Evolutionary conservation across 495 filamentous ascomycete species (phyloP).

Genomic region (Penicillium samsonianum): DNA sequence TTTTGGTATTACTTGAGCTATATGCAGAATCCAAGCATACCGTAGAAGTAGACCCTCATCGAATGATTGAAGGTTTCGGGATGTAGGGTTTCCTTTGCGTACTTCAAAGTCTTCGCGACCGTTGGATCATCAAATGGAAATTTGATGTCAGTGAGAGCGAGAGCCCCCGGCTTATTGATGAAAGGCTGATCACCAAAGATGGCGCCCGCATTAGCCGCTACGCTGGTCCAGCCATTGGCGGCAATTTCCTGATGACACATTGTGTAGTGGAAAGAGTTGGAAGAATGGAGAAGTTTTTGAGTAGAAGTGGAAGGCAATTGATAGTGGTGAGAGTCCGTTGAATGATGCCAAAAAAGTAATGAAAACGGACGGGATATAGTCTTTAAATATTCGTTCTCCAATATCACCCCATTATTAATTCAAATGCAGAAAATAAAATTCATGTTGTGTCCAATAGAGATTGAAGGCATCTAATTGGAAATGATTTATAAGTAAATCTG

Average conservation of each 20-base stretch:
- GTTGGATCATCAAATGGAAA: slow-evolving; percentile 29
- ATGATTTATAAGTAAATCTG: too few species aligned
- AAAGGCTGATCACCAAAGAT: slow-evolving; percentile 29
- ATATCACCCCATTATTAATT: neutral
- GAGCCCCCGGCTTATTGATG: slow-evolving; percentile 17
- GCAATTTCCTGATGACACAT: slow-evolving; percentile 31
- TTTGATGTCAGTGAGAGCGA: slow-evolving; percentile 23
- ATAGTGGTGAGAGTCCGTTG: neutral
- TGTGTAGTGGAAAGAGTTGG: neutral
- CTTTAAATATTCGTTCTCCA: neutral
- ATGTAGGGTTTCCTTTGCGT: slow-evolving; percentile 25
- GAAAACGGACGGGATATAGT: neutral
- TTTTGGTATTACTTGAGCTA: too few species aligned
- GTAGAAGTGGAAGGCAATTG: too few species aligned
- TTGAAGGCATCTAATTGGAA: too few species aligned
- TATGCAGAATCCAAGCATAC: slow-evolving; percentile 26
- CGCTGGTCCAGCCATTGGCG: slow-evolving; percentile 33
- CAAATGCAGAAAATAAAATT: neutral
- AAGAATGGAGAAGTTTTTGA: neutral
- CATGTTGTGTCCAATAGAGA: too few species aligned
- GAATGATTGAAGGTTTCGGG: slow-evolving; percentile 67
- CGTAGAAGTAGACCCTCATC: slow-evolving; percentile 74
- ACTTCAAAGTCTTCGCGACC: slow-evolving; percentile 26
- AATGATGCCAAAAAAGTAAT: neutral
- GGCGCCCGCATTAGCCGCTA: slow-evolving; percentile 28